Base-by-base conservation (phyloP, 169 alveolate species). In the Plasmodium gonderi region DNA sequence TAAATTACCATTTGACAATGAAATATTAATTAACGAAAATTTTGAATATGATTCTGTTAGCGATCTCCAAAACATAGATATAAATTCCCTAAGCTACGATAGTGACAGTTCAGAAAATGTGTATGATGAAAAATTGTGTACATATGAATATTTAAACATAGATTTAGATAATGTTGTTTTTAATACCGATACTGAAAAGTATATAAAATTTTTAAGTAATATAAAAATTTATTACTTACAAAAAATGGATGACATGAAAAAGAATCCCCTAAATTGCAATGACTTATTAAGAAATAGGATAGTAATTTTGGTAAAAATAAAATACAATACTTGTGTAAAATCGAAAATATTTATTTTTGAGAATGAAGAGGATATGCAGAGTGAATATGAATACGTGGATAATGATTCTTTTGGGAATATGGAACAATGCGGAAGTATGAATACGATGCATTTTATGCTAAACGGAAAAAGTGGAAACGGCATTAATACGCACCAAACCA, bases 181-280 rank as follows among this genome's bases (percentile, higher is more conserved):
- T 87, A 87, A 77, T 47, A 75, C 80, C 2, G 33, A 87, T 47
- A 76, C 89, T 11, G 93, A 87, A 40, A 77, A 77, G 33, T 87
- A 87, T 49, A 87, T 87, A 45, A 77, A 87, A 47, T 87, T 87
- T 87, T 87, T 87, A 40, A 87, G 68, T 65, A 87, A 87, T 31
- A 40, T 87, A 26, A 77, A 87, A 76, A 87, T 87, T 68, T 77
- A 76, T 47, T 75, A 75, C 79, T 67, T 87, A 31, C 47, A 87
- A 54, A 87, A 77, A 29, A 26, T 74, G 33, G 89, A 87, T 20
- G 93, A 87, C 33, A 60, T 54, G 79, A 77, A 79, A 9, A 51
- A 87, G 64, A 31, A 42, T 79, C 42, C 36, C 26, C 36, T 47
- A 3, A 23, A 31, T 8, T 12, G 45, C 17, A 65, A 75, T 67